phyloP scores from a whole-genome alignment of 768 basidiomycete genomes.

The Suillus hirtellus region DNA sequence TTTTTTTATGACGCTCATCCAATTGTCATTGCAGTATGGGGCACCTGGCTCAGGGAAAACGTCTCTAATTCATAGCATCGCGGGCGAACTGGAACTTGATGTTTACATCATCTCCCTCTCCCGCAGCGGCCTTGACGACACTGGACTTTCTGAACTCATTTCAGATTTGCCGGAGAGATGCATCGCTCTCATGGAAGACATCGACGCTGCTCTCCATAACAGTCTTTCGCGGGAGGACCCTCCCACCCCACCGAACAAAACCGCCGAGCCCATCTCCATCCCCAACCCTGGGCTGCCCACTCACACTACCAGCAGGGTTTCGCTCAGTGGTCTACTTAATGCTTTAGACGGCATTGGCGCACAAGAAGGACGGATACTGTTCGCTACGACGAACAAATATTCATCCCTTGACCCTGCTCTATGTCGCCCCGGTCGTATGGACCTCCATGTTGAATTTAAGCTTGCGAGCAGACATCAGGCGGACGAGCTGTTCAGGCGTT shows the following conservation, averaged over 20 bases:
- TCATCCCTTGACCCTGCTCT: conserved; percentile 70
- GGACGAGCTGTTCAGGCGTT: conserved; percentile 61
- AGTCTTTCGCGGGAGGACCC: conserved; percentile 37
- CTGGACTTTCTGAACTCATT: conserved; percentile 55
- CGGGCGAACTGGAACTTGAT: conserved; percentile 75
- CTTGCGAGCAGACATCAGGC: conserved; percentile 73
- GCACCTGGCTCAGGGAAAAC: conserved; percentile 81
- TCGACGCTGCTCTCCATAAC: conserved; percentile 72
- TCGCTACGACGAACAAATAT: conserved; percentile 80
- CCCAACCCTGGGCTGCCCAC: conserved; percentile 16
- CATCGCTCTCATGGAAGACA: conserved; percentile 82
- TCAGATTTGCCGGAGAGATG: conserved; percentile 65
- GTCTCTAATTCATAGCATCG: conserved; percentile 71
- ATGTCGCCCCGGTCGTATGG: conserved; percentile 78
- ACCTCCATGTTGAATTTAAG: conserved; percentile 75
- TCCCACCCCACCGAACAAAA: background rate
- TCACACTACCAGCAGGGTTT: conserved; percentile 41
- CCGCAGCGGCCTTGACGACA: conserved; percentile 62
- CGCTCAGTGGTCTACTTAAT: conserved; percentile 73
- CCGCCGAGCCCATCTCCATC: background rate
- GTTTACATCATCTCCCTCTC: conserved; percentile 75
- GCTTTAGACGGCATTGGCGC: conserved; percentile 81
- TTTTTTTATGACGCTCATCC: conserved; percentile 1
- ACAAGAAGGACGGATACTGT: conserved; percentile 79
- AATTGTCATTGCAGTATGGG: conserved; percentile 48